Base-by-base conservation (phyloP, 1,139 yeast genomes). In the Saccharomyces hybrid region DNA sequence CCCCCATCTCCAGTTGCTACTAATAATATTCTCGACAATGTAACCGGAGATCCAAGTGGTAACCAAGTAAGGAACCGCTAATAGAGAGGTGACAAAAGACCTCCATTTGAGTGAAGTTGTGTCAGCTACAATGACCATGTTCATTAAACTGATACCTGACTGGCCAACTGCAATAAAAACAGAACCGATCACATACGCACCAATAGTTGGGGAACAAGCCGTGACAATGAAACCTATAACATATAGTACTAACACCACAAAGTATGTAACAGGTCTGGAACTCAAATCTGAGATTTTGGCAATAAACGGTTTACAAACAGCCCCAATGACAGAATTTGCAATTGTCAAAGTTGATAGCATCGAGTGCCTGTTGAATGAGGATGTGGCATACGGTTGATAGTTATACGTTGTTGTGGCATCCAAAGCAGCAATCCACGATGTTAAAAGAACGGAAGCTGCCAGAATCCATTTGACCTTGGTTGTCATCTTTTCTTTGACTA, bases 1-100 rank as follows among this genome's bases (percentile, higher is more conserved):
- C 49, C 75, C 76, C 76, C 76, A 73, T 64, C 75, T 68, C 76
- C 76, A 73, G 55, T 70, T 71, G 28, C 53, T 46, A n/a, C 56
- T 57, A n/a, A 67, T 56, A 21, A 73, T 59, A 16, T 69, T 65
- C 2, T 65, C 61, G 19, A 67, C 74, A 53, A 73, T 71, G 21
- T 64, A 63, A 21, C 74, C 74, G 4, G 74, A 60, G 52, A 71
- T 64, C 76, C 76, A 73, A 14, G 69, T 61, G 47, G 67, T 71
- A 50, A 70, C 64, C 48, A 73, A 53, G 51, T 65, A 71, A 26
- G 75, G 75, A 5, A 69, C 56, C 1, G 73, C 51, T 11, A 71
- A 56, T 4, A 71, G 46, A 26, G 70, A 67, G 24, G 55, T 50
- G 8, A 67, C 49, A 2, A 72, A 56, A 41, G 73, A 70, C 62